Conservation (phyloP, 1,139 yeast genomes). For the Candida anutae region DNA sequence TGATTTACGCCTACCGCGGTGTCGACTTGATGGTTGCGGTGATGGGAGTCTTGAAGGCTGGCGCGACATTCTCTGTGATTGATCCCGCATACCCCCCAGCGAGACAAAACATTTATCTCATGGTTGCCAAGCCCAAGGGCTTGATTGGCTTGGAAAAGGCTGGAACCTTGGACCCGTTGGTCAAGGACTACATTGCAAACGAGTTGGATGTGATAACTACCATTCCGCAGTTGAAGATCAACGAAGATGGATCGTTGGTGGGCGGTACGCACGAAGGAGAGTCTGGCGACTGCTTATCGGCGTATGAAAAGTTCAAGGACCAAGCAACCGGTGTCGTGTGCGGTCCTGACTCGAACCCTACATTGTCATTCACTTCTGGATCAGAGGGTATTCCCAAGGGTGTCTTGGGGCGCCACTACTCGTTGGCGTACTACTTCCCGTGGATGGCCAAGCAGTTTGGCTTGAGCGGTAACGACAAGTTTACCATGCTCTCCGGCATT, state of each 20-base stretch:
- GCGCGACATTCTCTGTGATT: slow-evolving; percentile 95
- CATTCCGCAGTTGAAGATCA: slow-evolving; percentile 69
- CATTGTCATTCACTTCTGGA: slow-evolving; percentile 95
- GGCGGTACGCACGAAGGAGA: slow-evolving; percentile 43
- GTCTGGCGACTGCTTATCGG: slow-evolving; percentile 42
- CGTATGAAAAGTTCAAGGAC: slow-evolving; percentile 38
- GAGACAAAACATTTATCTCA: slow-evolving; percentile 84
- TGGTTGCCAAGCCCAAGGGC: slow-evolving; percentile 90
- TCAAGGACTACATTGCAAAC: slow-evolving; percentile 62
- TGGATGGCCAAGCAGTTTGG: slow-evolving; percentile 93
- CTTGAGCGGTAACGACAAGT: slow-evolving; percentile 70
- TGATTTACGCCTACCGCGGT: slow-evolving; percentile 96
- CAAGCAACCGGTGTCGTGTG: slow-evolving; percentile 81
- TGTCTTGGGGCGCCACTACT: slow-evolving; percentile 94
- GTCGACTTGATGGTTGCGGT: slow-evolving; percentile 95
- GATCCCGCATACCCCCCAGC: slow-evolving; percentile 99
- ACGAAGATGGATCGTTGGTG: slow-evolving; percentile 64
- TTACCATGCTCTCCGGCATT: slow-evolving; percentile 96
- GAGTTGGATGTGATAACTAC: slow-evolving; percentile 68
- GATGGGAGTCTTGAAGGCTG: slow-evolving; percentile 96
- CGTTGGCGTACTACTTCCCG: slow-evolving; percentile 93
- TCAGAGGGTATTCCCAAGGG: slow-evolving; percentile 99
- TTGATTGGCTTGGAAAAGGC: slow-evolving; percentile 87
- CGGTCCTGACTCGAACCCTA: slow-evolving; percentile 97
- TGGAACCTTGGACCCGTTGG: slow-evolving; percentile 69